phyloP scores from a whole-genome alignment of 2,329 filamentous ascomycete genomes.

The Sclerotinia glacialis region DNA sequence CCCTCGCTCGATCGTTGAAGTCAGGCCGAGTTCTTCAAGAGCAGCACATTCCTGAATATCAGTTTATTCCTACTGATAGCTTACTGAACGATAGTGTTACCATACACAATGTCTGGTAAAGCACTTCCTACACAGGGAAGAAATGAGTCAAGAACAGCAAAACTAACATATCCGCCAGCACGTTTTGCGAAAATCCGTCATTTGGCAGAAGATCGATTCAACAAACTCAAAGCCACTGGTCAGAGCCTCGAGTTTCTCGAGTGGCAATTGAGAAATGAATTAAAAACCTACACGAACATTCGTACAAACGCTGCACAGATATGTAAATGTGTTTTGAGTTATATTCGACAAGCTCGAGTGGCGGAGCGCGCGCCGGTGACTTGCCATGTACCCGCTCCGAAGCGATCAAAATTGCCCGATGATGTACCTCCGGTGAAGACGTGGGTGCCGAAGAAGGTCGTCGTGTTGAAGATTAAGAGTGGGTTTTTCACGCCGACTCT shows the following conservation, averaged over 20 bases:
- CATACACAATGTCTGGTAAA: constrained; percentile 7
- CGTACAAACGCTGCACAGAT: not conserved
- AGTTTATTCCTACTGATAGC: not conserved
- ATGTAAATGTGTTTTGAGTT: not conserved
- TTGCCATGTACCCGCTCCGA: no score
- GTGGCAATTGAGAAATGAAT: not conserved
- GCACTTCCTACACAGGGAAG: not conserved
- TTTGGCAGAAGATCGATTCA: not conserved
- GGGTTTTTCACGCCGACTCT: not conserved
- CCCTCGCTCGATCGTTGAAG: not conserved
- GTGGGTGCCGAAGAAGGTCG: not conserved
- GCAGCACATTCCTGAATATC: not conserved
- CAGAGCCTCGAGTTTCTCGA: not conserved
- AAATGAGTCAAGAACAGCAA: not conserved
- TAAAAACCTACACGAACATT: not conserved
- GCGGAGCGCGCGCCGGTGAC: not conserved
- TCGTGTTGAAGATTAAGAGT: not conserved
- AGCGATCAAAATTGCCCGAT: not conserved
- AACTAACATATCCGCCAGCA: not conserved
- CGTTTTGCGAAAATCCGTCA: not conserved
- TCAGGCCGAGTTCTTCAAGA: no score
- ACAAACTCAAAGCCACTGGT: not conserved
- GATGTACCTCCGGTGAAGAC: no score
- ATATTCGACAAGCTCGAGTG: not conserved
- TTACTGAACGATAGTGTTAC: not conserved